These are phyloP conservation scores for Rickenella mellea DNA, from an alignment of 768 basidiomycete genomes.

Conservation along the genomic window DNA sequence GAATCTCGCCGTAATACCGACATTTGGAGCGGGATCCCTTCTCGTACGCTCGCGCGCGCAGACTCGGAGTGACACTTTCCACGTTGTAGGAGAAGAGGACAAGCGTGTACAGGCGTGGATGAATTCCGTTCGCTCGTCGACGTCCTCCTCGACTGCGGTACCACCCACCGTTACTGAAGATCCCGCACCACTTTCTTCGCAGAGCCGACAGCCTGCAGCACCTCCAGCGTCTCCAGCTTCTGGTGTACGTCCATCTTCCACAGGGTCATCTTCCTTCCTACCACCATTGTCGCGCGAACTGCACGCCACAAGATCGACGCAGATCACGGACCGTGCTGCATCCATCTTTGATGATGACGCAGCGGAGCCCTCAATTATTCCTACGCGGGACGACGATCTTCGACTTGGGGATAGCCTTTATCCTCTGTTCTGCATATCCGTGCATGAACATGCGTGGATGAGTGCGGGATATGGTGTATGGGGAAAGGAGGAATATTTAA, in stretches of 20 bases:
- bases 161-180: not conserved
- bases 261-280: slow-evolving; percentile 19
- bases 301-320: slow-evolving; percentile 12
- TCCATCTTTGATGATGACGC: not conserved
- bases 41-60: slow-evolving; percentile 52
- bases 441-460: slow-evolving; percentile 85
- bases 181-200: too few species aligned
- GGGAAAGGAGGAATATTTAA: slow-evolving; percentile 84
- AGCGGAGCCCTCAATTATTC: not conserved
- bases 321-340: not conserved
- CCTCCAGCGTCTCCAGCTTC: slow-evolving; percentile 35
- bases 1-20: slow-evolving; percentile 66
- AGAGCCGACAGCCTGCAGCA: slow-evolving; percentile 19
- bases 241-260: too few species aligned
- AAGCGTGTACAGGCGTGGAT: not conserved
- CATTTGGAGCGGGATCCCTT: slow-evolving; percentile 83
- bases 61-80: slow-evolving; percentile 10
- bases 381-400: too few species aligned
- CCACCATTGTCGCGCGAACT: slow-evolving; percentile 20
- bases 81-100: slow-evolving; percentile 24
- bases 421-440: slow-evolving; percentile 70
- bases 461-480: slow-evolving; percentile 78
- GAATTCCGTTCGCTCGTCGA: not conserved
- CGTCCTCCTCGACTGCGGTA: not conserved
- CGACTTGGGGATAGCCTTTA: slow-evolving; percentile 47